Evolutionary conservation across 2,329 filamentous ascomycete species (phyloP), one percentile per base, ranked within the genome.

Genomic region (Trichoderma sp.): DNA sequence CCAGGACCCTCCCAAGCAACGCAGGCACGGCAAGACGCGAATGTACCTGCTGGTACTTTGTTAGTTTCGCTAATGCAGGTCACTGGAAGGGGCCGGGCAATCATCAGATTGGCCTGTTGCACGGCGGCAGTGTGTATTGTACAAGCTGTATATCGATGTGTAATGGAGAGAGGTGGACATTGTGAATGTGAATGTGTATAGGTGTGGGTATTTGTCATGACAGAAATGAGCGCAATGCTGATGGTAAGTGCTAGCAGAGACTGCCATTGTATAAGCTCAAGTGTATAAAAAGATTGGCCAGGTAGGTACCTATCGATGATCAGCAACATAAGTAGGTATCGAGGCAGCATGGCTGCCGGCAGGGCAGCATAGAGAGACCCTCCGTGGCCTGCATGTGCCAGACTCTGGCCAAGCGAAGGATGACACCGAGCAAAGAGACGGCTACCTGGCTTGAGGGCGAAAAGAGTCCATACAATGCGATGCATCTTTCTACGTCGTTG

Each of bases 21-120:
- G 63, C 63, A 66, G 63, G 63, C 34, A 59, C 54, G 39, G 28
- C n/a, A 59, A 39, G 63, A 43, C 54, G 37, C 54, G 39, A 13
- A 51, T 51, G 63, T 66, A 51, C 54, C 52, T 51, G 63, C 54
- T 34, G 63, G 63, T 66, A 58, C 54, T 63, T 8, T 37, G 54
- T 39, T 51, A 66, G 39, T 66, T 32, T 43, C 63, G 39, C 63
- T 66, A 66, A 66, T 66, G 63, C 63, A 66, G 63, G 63, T 66
- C 63, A 43, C 54, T 66, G 39, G 63, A 46, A 66, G 28, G 63
- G 54, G 28, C 63, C 63, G 63, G 63, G 51, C 58, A 37, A 51
- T 59, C 63, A 30, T 54, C 39, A 66, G 28, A 46, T 43, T 46
- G 61, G 61, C 32, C 51, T 32, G 54, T 32, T 34, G 32, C 16